Percentiles rank a stretch among this genome's conserved stretches.
Conservation (phyloP, 2,329 filamentous ascomycete species). For the Cercospora sesami region DNA sequence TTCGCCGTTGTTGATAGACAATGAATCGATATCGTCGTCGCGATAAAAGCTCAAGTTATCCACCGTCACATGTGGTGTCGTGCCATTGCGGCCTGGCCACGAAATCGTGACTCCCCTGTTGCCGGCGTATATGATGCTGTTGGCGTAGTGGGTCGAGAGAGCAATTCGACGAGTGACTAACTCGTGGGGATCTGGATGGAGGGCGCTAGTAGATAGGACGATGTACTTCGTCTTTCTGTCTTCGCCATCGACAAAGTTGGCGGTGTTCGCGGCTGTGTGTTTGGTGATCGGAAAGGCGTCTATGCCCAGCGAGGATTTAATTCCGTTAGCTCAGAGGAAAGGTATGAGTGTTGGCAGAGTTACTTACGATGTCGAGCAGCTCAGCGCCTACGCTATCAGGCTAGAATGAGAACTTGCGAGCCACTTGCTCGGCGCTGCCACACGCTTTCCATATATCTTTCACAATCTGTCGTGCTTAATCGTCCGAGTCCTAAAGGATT, state of each 20-base stretch:
- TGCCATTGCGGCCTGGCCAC: not conserved
- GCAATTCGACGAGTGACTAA: not conserved
- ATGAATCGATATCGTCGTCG: not conserved
- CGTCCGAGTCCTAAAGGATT: not conserved
- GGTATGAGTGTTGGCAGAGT: not conserved
- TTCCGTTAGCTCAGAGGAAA: not conserved
- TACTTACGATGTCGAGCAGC: not conserved
- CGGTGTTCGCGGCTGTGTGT: not conserved
- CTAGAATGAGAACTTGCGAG: not conserved
- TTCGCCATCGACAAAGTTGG: not conserved
- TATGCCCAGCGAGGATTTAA: not conserved
- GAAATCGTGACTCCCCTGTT: not conserved
- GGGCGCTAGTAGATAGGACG: not conserved
- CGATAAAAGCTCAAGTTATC: not conserved
- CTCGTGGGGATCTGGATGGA: not conserved
- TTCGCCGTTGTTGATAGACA: not conserved
- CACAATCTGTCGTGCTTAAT: not conserved
- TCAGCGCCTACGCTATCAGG: not conserved
- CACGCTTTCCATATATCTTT: not conserved
- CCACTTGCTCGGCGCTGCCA: not conserved
- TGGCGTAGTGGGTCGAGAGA: not conserved
- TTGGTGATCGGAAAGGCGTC: not conserved
- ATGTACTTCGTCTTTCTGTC: not conserved
- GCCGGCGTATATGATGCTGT: not conserved
- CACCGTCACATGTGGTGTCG: not conserved